These are phyloP conservation scores for Oidiodendron maius DNA, from an alignment of 495 filamentous ascomycete species.

Conservation along the genomic window DNA sequence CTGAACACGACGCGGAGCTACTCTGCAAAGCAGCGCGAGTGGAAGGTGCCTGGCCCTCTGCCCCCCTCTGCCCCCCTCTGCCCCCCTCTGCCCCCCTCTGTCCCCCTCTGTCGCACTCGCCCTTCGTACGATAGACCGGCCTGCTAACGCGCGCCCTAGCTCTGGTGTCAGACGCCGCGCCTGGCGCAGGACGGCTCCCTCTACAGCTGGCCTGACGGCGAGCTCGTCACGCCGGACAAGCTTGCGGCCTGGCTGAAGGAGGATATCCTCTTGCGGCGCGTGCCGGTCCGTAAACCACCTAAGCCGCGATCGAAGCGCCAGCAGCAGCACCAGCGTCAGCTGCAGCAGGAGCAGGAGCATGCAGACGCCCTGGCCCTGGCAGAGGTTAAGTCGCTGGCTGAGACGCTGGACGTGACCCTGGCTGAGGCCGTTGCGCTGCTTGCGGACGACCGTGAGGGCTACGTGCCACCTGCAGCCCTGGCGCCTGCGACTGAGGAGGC, in stretches of 20 bases:
- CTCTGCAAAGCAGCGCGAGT: neutral
- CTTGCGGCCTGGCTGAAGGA: neutral
- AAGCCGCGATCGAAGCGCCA: neutral
- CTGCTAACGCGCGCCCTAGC: too few relatives aligned
- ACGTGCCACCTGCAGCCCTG: neutral
- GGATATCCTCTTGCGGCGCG: neutral
- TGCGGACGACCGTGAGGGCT: neutral
- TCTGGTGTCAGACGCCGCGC: too few relatives aligned
- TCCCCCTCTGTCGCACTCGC: neutral
- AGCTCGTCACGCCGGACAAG: neutral
- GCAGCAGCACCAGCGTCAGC: neutral
- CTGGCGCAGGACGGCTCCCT: neutral
- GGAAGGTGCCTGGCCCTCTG: neutral
- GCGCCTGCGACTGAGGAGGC: neutral
- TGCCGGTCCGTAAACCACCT: neutral
- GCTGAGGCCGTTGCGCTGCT: neutral
- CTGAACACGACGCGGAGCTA: neutral
- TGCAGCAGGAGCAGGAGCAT: neutral
- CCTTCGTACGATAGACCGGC: neutral
- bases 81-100: too few relatives aligned
- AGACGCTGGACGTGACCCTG: neutral
- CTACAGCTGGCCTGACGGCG: neutral
- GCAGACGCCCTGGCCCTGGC: neutral
- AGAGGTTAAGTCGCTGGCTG: neutral
- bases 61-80: too few relatives aligned